A percentile compares a stretch with the other conserved stretches of the same genome.
These are phyloP conservation scores for Pulveroboletus sp. DNA, from an alignment of 1,284 basidiomycete genomes.

Conservation along the genomic window DNA sequence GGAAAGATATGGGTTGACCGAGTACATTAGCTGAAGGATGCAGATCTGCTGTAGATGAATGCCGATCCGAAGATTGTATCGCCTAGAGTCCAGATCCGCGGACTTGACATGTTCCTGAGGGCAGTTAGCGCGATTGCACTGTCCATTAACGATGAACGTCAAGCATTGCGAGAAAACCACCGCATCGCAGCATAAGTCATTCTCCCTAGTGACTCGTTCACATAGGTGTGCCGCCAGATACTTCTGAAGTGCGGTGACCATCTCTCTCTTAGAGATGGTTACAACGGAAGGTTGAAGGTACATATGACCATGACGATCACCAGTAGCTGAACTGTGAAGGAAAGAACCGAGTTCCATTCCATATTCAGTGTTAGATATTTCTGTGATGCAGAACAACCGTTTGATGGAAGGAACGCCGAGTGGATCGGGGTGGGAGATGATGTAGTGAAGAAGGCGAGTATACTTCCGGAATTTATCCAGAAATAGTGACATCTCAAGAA, in stretches of 20 bases:
- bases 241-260: slow-evolving; percentile 18
- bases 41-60: slow-evolving; percentile 51
- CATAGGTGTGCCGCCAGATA: slow-evolving; percentile 34
- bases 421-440: slow-evolving; percentile 34
- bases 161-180: slow-evolving; percentile 45
- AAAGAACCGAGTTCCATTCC: slow-evolving; percentile 16
- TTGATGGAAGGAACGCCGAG: slow-evolving; percentile 26
- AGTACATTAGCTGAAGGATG: slow-evolving; percentile 41
- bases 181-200: slow-evolving; percentile 35
- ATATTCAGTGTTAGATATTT: slow-evolving; percentile 32
- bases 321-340: background rate
- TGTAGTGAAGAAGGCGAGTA: slow-evolving; percentile 34
- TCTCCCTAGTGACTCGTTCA: slow-evolving; percentile 39
- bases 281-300: background rate
- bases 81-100: slow-evolving; percentile 28
- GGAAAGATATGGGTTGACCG: slow-evolving; percentile 12
- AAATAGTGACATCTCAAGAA: slow-evolving; percentile 33
- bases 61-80: slow-evolving; percentile 44
- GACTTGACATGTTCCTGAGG: slow-evolving; percentile 40
- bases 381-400: slow-evolving; percentile 43
- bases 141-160: slow-evolving; percentile 33
- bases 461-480: slow-evolving; percentile 43
- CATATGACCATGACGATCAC: slow-evolving; percentile 4
- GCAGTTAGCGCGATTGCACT: slow-evolving; percentile 43
- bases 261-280: slow-evolving; percentile 8